Evolutionary conservation across 441 rosid genomes (phyloP), one percentile per base, ranked within the genome.

Genomic region (Mallotus repandus): DNA sequence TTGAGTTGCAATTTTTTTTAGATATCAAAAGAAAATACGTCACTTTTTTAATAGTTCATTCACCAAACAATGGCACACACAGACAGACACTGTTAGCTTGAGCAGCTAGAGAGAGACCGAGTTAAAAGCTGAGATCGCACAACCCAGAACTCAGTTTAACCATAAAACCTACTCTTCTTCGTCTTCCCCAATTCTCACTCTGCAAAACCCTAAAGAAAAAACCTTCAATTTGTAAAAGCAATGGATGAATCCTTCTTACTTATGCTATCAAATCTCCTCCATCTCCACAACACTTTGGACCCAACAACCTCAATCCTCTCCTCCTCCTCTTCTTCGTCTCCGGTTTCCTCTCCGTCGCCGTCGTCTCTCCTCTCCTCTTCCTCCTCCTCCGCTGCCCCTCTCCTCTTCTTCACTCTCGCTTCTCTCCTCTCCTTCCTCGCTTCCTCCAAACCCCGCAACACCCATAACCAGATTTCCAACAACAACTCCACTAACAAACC

Each of bases 281-380:
- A 91, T 76, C 96, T 94, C 73, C 97, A 94, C 61, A 88, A 86
- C 86, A 86, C 91, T 43, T 81, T 91, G 22, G 93, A 94, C 74
- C 92, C 92, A 12, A 71, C 96, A 43, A 80, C 86, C 56, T 78
- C 90, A 41, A 72, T 88, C 76, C 87, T 93, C 81, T 88, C 92
- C 62, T 76, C 91, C 13, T 2, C 91, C 5, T 75, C 87, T 22
- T 65, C 89, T 52, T 61, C 91, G 18, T 54, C 90, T n/a, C 29
- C 85, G 14, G 1, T 79, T 25, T 5, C 82, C 75, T 88, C 64
- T 73, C 88, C 77, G 41, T 80, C 66, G 35, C 83, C 25, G 16
- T 75, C 65, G 5, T 77, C 63, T 52, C 81, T 90, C 12, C 88
- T 92, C 2, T 80, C 86, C 61, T 84, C 86, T 80, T 48, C 60